Conservation (phyloP, 306 rosid genomes). For the Acacia melanoxylon region DNA sequence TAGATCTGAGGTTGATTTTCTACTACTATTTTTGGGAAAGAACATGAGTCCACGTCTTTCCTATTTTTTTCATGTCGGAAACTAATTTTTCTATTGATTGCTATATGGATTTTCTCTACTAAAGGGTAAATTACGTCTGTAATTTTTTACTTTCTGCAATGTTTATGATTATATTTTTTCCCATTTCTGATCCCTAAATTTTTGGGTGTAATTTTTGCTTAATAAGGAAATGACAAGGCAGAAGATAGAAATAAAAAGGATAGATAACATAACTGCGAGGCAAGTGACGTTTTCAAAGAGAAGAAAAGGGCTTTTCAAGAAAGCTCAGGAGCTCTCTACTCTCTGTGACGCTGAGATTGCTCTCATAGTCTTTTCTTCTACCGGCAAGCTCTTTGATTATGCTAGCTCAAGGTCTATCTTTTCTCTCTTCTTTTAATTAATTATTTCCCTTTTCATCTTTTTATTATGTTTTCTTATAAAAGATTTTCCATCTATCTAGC, state of each 20-base stretch:
- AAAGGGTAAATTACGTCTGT: background rate
- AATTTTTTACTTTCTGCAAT: background rate
- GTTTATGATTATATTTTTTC: background rate
- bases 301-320: slow-evolving; percentile 49
- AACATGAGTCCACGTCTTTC: background rate
- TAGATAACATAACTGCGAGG: slow-evolving; percentile 47
- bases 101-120: background rate
- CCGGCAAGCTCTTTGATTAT: slow-evolving; percentile 47
- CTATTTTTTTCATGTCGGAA: background rate
- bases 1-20: background rate
- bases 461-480: too few relatives aligned
- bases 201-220: background rate
- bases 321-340: slow-evolving; percentile 50
- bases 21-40: background rate
- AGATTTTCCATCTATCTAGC: background rate
- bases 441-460: background rate
- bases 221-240: slow-evolving; percentile 31
- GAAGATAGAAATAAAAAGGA: slow-evolving; percentile 47
- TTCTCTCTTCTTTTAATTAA: background rate
- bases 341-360: slow-evolving; percentile 55
- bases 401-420: slow-evolving; percentile 37
- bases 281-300: slow-evolving; percentile 53
- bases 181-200: background rate
- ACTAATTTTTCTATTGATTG: background rate
- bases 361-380: slow-evolving; percentile 37